Evolutionary conservation across 257 asterid species (phyloP), one percentile per base, ranked within the genome.

Genomic region (Solanum peruvianum): DNA sequence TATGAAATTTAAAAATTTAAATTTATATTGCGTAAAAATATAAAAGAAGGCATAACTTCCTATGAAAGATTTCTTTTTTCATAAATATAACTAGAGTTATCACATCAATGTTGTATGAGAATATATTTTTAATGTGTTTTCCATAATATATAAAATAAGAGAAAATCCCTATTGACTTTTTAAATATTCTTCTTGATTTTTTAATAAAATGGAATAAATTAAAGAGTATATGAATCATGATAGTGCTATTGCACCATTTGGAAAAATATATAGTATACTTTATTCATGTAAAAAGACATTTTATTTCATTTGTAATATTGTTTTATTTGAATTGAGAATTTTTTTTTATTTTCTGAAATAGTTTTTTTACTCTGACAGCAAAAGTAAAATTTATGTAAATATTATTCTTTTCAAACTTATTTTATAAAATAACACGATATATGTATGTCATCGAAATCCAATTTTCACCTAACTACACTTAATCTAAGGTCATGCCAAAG

Each of bases 331-430:
- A 2, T 9, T 4, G 1, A 60, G 6, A 0, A 21, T 60, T 0
- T 20, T 11, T 4, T 35, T 37, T 37, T 6, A 37, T 1, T 37
- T 58, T 58, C 3, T 9, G 6, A 58, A 21, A 58, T 58, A 58
- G 5, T 56, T 0, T 56, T 0, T 56, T 56, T 20, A 20, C 2
- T 4, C 20, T 11, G 8, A 18, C 1, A 20, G 8, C 11, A 56
- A 56, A 3, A 56, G 3, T 18, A 18, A 52, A 20, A 2, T 18
- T 2, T 1, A 0, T 56, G 4, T 56, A 56, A 7, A 56, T 10
- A 0, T 18, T 18, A 56, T 11, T 56, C 1, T 56, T 18, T 56
- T 0, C 1, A 0, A 56, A 56, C 2, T 7, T 56, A 2, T 7
- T 4, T 20, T 20, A 1, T 56, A 0, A 56, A 56, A 56, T 0